Percentiles rank a stretch among this genome's conserved stretches.
Evolutionary conservation across 1,284 basidiomycete genomes (phyloP).

Genomic region (Sanghuangporus baumii): DNA sequence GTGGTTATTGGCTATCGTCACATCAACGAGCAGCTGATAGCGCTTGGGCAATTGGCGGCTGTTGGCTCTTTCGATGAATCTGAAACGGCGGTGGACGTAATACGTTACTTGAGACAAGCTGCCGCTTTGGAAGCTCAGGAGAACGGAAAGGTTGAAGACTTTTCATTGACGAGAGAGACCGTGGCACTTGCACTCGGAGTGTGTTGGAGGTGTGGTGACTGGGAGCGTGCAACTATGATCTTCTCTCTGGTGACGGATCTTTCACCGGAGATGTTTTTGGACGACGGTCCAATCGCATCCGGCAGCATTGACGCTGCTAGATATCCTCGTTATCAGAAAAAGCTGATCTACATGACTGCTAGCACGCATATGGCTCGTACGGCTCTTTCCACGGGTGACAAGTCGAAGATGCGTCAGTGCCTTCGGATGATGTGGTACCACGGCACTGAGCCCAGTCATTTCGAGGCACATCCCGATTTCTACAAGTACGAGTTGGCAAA

Average conservation of each 20-base stretch:
- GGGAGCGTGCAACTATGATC: conserved; percentile 46
- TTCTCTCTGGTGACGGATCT: conserved; percentile 16
- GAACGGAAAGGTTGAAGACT: conserved; percentile 40
- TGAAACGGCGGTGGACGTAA: conserved; percentile 42
- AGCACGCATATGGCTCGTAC: conserved; percentile 41
- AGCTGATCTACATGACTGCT: conserved; percentile 45
- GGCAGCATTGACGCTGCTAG: conserved; percentile 11
- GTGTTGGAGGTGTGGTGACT: conserved; percentile 58
- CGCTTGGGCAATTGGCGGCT: conserved; percentile 40
- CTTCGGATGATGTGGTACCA: conserved; percentile 45
- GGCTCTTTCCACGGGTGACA: conserved; percentile 43
- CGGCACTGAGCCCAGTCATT: conserved; percentile 6
- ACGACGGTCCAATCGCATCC: not conserved
- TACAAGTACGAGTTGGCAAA: conserved; percentile 4
- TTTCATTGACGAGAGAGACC: conserved; percentile 30
- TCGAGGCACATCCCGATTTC: conserved; percentile 14
- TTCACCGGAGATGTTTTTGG: conserved; percentile 2
- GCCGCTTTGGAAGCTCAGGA: conserved; percentile 34
- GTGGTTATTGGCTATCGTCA: conserved; percentile 46
- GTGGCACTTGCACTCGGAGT: conserved; percentile 52
- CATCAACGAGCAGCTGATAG: conserved; percentile 51
- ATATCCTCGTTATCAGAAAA: conserved; percentile 19
- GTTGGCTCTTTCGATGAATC: conserved; percentile 27
- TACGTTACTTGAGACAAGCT: conserved; percentile 57
- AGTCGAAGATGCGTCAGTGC: conserved; percentile 47